Evolutionary conservation across 192 early-diverging fungal species (phyloP).

Genomic region (Linderina pennispora): DNA sequence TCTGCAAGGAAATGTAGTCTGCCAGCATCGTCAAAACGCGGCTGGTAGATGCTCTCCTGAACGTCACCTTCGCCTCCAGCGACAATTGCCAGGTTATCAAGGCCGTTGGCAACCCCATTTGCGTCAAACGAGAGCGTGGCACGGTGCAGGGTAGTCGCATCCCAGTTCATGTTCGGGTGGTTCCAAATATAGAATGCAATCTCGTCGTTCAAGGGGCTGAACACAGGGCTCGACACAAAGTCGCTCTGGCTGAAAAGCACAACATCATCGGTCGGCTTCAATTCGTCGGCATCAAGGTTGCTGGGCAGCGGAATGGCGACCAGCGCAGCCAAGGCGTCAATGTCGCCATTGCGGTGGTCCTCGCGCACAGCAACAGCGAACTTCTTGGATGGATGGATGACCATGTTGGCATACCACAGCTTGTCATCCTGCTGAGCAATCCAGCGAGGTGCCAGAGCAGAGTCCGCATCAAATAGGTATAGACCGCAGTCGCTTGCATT

Average conservation of each 20-base stretch:
- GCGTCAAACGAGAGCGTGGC: conserved; percentile 15
- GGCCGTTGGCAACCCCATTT: neutral
- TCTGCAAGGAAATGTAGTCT: conserved; percentile 62
- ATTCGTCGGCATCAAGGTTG: conserved; percentile 4
- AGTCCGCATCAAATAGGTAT: conserved; percentile 38
- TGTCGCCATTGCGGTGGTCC: conserved; percentile 55
- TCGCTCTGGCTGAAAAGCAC: conserved; percentile 53
- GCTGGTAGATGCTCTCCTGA: conserved; percentile 52
- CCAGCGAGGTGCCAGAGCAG: conserved; percentile 11
- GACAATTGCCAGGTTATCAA: conserved; percentile 6
- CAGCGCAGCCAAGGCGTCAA: conserved; percentile 36
- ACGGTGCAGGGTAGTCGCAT: conserved; percentile 55
- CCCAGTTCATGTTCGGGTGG: conserved; percentile 79
- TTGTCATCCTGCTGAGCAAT: conserved; percentile 45
- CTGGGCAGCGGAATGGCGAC: conserved; percentile 49
- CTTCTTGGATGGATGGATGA: conserved; percentile 47
- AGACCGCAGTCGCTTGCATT: conserved; percentile 54
- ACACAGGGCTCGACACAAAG: conserved; percentile 61
- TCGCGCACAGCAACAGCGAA: conserved; percentile 64
- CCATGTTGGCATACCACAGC: conserved; percentile 61
- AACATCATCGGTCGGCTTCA: conserved; percentile 12
- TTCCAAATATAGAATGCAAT: conserved; percentile 65
- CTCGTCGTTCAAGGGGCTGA: conserved; percentile 43
- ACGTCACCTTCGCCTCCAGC: conserved; percentile 24
- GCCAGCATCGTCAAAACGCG: conserved; percentile 51